Conservation (phyloP, 179 eudicot genomes). For the Heliamphora pulchella region DNA sequence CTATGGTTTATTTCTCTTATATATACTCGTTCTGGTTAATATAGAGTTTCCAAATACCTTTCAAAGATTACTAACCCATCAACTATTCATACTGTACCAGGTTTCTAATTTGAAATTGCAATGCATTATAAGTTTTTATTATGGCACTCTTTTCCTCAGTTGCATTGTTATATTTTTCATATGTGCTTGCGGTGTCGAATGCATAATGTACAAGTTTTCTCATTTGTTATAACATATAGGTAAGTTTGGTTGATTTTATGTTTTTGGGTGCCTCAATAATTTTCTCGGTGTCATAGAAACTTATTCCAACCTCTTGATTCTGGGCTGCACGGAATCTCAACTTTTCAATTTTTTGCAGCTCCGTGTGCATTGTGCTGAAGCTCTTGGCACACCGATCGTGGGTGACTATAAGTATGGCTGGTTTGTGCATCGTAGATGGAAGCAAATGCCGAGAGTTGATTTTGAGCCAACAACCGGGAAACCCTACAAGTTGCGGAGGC, state of each 20-base stretch:
- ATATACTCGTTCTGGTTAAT: background rate
- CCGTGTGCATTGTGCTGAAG: conserved; percentile 96
- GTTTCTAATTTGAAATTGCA: background rate
- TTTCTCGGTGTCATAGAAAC: background rate
- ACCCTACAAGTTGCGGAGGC: conserved; percentile 75
- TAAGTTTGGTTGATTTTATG: background rate
- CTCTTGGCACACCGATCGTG: conserved; percentile 89
- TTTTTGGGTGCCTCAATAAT: background rate
- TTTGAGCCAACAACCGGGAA: conserved; percentile 65
- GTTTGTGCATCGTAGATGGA: conserved; percentile 81
- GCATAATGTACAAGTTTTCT: background rate
- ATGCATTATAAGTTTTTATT: background rate
- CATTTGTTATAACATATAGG: background rate
- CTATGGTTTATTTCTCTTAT: background rate
- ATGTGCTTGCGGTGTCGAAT: background rate
- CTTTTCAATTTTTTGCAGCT: conserved; percentile 35
- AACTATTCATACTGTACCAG: background rate
- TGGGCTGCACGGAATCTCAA: background rate
- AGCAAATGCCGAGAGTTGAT: conserved; percentile 74
- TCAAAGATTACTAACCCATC: background rate
- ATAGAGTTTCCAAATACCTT: background rate
- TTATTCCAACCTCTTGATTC: background rate
- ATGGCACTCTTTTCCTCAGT: background rate
- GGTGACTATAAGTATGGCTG: conserved; percentile 96
- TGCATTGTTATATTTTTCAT: background rate